phyloP scores from a whole-genome alignment of 2,329 filamentous ascomycete genomes.

The Calycina marina region DNA sequence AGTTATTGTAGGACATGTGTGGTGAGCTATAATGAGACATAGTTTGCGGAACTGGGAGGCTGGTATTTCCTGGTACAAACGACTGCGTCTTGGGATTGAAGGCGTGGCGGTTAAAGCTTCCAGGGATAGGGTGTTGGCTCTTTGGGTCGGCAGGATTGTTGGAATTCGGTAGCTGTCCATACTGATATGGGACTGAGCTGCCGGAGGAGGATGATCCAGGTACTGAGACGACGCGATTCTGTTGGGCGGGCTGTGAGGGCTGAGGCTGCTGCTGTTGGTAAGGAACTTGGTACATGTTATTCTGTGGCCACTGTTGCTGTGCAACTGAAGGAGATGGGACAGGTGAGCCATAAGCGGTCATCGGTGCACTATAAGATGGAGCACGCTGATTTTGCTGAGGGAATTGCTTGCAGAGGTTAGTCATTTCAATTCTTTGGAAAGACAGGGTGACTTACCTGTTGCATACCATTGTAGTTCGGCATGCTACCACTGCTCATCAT shows the following conservation, averaged over 20 bases:
- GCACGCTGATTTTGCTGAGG: constrained; percentile 18
- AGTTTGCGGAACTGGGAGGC: constrained; percentile 30
- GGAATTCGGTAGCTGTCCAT: constrained; percentile 61
- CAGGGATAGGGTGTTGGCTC: constrained; percentile 69
- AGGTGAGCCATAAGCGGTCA: constrained; percentile 21
- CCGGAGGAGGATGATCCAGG: constrained; percentile 15
- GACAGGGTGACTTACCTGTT: constrained; percentile 12
- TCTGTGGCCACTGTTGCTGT: constrained; percentile 20
- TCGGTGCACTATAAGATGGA: constrained; percentile 21
- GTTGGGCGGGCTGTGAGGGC: too few relatives aligned
- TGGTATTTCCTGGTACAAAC: constrained; percentile 57
- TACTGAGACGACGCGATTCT: constrained; percentile 14
- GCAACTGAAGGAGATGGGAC: constrained; percentile 19
- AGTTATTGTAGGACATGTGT: constrained; percentile 30
- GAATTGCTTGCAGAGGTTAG: constrained; percentile 17
- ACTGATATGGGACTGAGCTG: constrained; percentile 48
- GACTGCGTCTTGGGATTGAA: constrained; percentile 94
- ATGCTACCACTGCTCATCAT: constrained; percentile 28
- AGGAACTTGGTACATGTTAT: constrained; percentile 14
- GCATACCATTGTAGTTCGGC: constrained; percentile 14
- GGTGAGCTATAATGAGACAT: constrained; percentile 22
- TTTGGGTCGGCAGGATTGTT: constrained; percentile 57
- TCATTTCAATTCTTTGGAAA: not conserved
- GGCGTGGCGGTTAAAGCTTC: constrained; percentile 68
- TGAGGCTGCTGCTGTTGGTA: constrained; percentile 6